Conservation (phyloP, 257 asterid genomes). For the Coffea eugenioides region DNA sequence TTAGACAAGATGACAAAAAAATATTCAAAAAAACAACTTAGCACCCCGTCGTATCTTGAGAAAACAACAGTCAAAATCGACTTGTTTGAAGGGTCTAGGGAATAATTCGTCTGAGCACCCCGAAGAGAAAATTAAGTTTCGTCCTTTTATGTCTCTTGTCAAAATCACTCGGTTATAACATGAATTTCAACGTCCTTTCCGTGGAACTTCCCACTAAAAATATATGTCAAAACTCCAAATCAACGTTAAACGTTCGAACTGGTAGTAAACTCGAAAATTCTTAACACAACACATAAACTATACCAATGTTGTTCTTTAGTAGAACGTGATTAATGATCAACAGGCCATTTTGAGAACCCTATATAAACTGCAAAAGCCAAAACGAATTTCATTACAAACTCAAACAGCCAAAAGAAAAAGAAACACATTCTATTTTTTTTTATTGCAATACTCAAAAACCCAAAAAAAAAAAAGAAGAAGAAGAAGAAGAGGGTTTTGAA, state of each 20-base stretch:
- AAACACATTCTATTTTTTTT: too few species aligned
- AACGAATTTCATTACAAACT: background rate
- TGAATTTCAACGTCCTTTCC: background rate
- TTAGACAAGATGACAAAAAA: too few species aligned
- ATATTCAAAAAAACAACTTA: too few species aligned
- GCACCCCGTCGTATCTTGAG: background rate
- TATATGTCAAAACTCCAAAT: constrained; percentile 25
- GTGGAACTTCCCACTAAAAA: background rate
- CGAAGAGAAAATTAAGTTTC: background rate
- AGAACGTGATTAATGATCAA: too few species aligned
- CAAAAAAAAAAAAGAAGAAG: background rate
- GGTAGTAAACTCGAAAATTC: constrained; percentile 1
- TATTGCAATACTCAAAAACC: too few species aligned
- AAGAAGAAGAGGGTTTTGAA: too few species aligned
- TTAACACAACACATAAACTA: background rate
- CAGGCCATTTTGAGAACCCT: background rate
- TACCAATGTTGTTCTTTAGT: background rate
- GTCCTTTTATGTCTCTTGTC: background rate
- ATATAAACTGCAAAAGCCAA: background rate
- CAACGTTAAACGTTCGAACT: constrained; percentile 27
- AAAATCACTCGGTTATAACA: background rate
- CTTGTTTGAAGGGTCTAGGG: constrained; percentile 32
- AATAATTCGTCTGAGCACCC: background rate
- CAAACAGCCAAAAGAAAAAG: background rate
- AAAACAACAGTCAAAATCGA: constrained; percentile 10